Conservation (phyloP, 768 basidiomycete genomes). For the Hygrophoropsis aurantiaca region DNA sequence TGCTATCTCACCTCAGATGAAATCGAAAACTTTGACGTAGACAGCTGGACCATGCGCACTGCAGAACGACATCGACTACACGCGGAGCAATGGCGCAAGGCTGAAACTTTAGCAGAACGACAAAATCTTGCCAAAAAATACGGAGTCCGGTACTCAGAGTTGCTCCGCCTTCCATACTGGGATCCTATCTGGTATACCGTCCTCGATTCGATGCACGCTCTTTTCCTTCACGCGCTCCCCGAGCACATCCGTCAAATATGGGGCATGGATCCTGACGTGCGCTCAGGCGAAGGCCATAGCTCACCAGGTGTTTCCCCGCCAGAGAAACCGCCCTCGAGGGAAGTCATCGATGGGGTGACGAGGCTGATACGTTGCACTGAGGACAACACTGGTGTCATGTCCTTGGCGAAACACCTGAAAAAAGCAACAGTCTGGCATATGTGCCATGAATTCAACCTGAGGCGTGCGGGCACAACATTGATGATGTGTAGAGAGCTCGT, state of each 20-base stretch:
- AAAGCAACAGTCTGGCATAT: too few species aligned
- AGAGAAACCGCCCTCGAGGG: too few species aligned
- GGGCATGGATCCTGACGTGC: slow-evolving; percentile 10
- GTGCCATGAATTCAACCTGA: too few species aligned
- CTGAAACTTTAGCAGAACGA: background rate
- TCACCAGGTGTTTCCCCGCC: too few species aligned
- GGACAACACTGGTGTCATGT: too few species aligned
- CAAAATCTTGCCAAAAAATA: slow-evolving; percentile 7
- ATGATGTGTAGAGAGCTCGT: too few species aligned
- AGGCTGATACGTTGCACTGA: too few species aligned
- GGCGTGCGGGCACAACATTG: too few species aligned
- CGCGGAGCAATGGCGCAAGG: slow-evolving; percentile 9
- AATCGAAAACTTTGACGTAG: background rate
- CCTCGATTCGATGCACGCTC: slow-evolving; percentile 37
- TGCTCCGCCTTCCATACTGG: slow-evolving; percentile 34
- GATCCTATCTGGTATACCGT: slow-evolving; percentile 24
- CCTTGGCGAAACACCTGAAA: too few species aligned
- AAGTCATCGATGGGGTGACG: too few species aligned
- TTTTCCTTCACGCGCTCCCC: slow-evolving; percentile 28
- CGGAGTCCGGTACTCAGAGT: slow-evolving; percentile 27
- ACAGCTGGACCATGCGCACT: slow-evolving; percentile 7
- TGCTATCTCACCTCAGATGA: slow-evolving; percentile 9
- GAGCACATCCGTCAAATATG: slow-evolving; percentile 24
- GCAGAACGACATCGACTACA: slow-evolving; percentile 7
- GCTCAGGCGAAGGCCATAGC: too few species aligned